Evolutionary conservation across 805 yeast genomes (phyloP).

Genomic region (Candida methanosorbosa): DNA sequence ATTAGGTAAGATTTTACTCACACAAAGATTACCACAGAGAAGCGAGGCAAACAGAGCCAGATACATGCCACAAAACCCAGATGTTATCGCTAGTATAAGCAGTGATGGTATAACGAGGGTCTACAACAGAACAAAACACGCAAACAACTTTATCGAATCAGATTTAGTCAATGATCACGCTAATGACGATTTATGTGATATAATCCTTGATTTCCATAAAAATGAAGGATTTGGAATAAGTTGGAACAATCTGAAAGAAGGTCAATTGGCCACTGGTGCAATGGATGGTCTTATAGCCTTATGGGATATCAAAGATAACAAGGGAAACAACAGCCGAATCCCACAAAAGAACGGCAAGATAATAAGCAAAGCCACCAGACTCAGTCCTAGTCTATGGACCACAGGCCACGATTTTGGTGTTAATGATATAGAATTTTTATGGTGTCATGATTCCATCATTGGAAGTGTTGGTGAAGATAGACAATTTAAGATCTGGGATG

Average conservation of each 20-base stretch:
- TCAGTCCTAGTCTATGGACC: conserved; percentile 11
- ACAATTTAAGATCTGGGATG: conserved; percentile 42
- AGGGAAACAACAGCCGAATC: conserved; percentile 5
- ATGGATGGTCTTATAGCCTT: conserved; percentile 54
- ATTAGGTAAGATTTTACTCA: conserved; percentile 2
- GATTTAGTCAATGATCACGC: conserved; percentile 4
- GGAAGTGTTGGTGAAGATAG: conserved; percentile 64
- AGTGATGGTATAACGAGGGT: conserved; percentile 57
- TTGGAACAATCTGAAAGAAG: conserved; percentile 66
- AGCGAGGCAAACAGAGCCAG: conserved; percentile 71
- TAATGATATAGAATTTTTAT: conserved; percentile 68
- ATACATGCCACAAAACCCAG: conserved; percentile 82
- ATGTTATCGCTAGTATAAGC: conserved; percentile 64
- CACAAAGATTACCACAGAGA: conserved; percentile 55
- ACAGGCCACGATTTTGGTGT: conserved; percentile 39
- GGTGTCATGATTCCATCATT: conserved; percentile 51
- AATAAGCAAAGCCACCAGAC: conserved; percentile 3
- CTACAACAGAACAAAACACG: conserved; percentile 80
- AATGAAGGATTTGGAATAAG: conserved; percentile 62
- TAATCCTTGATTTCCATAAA: conserved; percentile 19
- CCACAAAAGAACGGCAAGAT: conserved; percentile 4
- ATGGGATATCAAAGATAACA: conserved; percentile 47
- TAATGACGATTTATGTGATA: conserved; percentile 12
- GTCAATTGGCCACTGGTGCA: conserved; percentile 50
- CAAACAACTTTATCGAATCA: conserved; percentile 31